phyloP scores from a whole-genome alignment of 1,284 basidiomycete genomes.

The Ganoderma meredithae region DNA sequence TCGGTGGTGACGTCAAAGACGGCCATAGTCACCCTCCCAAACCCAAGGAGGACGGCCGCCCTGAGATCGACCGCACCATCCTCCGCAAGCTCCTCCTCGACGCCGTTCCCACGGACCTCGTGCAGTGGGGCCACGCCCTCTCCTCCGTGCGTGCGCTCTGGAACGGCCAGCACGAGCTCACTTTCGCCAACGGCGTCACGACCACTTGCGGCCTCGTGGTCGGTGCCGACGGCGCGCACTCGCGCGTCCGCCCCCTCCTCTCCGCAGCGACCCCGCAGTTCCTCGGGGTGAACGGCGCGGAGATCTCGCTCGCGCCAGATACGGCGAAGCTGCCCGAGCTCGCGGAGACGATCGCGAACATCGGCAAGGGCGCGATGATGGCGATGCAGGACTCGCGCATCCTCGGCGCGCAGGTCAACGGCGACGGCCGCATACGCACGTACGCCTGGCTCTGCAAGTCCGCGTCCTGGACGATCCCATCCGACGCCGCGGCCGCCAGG shows the following conservation, averaged over 20 bases:
- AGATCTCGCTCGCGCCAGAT: constrained; percentile 20
- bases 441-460: constrained; percentile 18
- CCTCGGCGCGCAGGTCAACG: constrained; percentile 15
- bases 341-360: constrained; percentile 18
- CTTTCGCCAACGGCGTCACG: constrained; percentile 22
- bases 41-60: constrained; percentile 11
- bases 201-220: constrained; percentile 41
- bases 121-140: constrained; percentile 25
- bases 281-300: constrained; percentile 19
- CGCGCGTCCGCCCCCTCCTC: constrained; percentile 46
- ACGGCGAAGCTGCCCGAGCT: constrained; percentile 13
- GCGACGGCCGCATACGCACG: constrained; percentile 24
- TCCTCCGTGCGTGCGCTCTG: constrained; percentile 6
- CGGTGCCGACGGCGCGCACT: constrained; percentile 57
- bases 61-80: constrained; percentile 28
- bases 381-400: constrained; percentile 9
- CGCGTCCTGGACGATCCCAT: constrained; percentile 18
- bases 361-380: constrained; percentile 18
- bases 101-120: constrained; percentile 14
- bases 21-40: not conserved
- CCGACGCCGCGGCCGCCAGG: constrained; percentile 16
- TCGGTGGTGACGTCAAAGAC: not conserved
- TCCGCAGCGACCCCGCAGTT: constrained; percentile 20
- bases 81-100: constrained; percentile 28
- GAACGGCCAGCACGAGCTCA: constrained; percentile 18